Percentiles rank a stretch among this genome's conserved stretches.
Conservation (phyloP, 495 filamentous ascomycete genomes). For the Penicillium arizonense region DNA sequence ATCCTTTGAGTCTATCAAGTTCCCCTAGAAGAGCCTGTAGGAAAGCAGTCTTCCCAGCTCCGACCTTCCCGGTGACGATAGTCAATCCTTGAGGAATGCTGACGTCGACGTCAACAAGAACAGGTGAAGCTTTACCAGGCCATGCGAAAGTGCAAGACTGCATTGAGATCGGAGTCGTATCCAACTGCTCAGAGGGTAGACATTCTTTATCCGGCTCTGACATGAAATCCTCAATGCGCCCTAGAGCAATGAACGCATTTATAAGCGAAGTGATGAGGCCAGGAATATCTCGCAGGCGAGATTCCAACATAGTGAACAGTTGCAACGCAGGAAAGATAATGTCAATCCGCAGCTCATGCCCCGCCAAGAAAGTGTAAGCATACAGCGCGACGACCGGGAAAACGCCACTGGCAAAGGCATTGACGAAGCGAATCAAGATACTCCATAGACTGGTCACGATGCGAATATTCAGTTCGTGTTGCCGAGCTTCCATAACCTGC, state of each 20-base stretch:
- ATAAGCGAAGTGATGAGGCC: slow-evolving; percentile 66
- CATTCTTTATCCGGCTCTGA: slow-evolving; percentile 71
- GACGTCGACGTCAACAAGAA: slow-evolving; percentile 62
- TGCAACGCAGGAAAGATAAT: slow-evolving; percentile 80
- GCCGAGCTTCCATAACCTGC: slow-evolving; percentile 67
- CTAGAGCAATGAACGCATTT: slow-evolving; percentile 72
- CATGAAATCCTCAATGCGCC: slow-evolving; percentile 83
- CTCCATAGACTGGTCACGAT: slow-evolving; percentile 63
- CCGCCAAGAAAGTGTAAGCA: slow-evolving; percentile 69
- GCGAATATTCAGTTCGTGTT: slow-evolving; percentile 62
- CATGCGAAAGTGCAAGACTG: slow-evolving; percentile 70
- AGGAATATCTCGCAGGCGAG: slow-evolving; percentile 67
- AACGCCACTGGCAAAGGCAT: slow-evolving; percentile 61
- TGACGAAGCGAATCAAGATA: slow-evolving; percentile 58
- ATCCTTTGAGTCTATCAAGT: slow-evolving; percentile 63
- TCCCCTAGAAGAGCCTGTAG: slow-evolving; percentile 78
- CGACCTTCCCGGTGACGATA: slow-evolving; percentile 69
- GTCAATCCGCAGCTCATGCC: slow-evolving; percentile 64
- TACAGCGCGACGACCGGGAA: slow-evolving; percentile 79
- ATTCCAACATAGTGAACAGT: slow-evolving; percentile 71
- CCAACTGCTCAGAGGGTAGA: slow-evolving; percentile 27
- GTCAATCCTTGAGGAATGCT: slow-evolving; percentile 64
- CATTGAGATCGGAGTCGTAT: slow-evolving; percentile 44
- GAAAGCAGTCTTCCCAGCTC: slow-evolving; percentile 76
- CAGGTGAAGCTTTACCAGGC: slow-evolving; percentile 61